Evolutionary conservation across 768 basidiomycete species (phyloP).

Genomic region (Ramaria sp.): DNA sequence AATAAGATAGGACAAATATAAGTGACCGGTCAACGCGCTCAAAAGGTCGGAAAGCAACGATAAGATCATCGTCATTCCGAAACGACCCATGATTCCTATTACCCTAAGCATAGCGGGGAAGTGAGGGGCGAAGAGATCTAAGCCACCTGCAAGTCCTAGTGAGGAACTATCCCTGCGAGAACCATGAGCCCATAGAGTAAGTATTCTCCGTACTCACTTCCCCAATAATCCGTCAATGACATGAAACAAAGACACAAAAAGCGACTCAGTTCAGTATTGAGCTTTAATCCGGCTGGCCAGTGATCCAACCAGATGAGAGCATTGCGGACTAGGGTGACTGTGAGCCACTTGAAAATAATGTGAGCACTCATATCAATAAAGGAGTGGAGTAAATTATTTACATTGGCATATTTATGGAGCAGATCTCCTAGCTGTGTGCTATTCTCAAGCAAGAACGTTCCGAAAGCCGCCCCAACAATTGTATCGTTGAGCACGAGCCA

Average conservation of each 20-base stretch:
- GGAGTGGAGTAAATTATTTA: conserved; percentile 14
- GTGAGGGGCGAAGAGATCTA: conserved; percentile 21
- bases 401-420: conserved; percentile 29
- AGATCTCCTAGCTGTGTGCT: conserved; percentile 31
- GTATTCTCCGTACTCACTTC: conserved; percentile 38
- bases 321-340: conserved; percentile 39
- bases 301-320: conserved; percentile 77
- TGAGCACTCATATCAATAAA: conserved; percentile 6
- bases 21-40: conserved; percentile 56
- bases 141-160: conserved; percentile 22
- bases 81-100: conserved; percentile 22
- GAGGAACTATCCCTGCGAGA: conserved; percentile 18
- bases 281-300: conserved; percentile 94
- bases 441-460: conserved; percentile 63
- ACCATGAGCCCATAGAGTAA: conserved; percentile 11
- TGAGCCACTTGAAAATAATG: conserved; percentile 12
- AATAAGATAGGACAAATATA: conserved; percentile 58
- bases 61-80: conserved; percentile 45
- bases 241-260: conserved; percentile 73
- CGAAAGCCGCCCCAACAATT: conserved; percentile 69
- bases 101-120: conserved; percentile 25
- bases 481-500: conserved; percentile 91
- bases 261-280: conserved; percentile 87
- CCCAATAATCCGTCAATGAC: conserved; percentile 58
- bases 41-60: conserved; percentile 60